These are phyloP conservation scores for Bothriochloa decipiens DNA, from an alignment of 176 grass and related monocot species.

Conservation along the genomic window DNA sequence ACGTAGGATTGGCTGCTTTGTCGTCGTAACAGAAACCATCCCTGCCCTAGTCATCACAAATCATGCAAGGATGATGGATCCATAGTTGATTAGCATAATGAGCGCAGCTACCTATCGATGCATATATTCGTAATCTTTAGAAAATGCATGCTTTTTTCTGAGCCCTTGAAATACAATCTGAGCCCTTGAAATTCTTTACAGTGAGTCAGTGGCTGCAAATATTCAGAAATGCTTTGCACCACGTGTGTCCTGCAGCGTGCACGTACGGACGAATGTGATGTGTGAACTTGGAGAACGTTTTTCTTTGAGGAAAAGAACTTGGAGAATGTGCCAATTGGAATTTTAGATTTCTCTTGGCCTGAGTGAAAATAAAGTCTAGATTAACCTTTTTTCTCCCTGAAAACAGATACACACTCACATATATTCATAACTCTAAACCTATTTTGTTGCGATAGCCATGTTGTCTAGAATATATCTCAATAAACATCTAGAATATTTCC, in stretches of 20 bases:
- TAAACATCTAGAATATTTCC: too few relatives aligned
- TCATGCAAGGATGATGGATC: neutral
- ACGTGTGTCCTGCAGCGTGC: neutral
- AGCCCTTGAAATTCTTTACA: neutral
- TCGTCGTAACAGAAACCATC: constrained; percentile 40
- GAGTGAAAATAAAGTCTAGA: neutral
- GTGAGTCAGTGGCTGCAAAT: neutral
- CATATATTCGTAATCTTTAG: neutral
- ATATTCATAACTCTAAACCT: too few relatives aligned
- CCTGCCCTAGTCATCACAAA: constrained; percentile 30
- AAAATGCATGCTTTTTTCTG: neutral
- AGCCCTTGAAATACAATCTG: too few relatives aligned
- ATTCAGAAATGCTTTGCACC: neutral
- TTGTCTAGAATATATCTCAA: too few relatives aligned
- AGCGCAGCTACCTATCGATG: too few relatives aligned
- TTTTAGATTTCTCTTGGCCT: too few relatives aligned
- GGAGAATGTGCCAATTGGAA: too few relatives aligned
- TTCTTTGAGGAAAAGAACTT: too few relatives aligned
- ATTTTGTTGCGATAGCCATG: too few relatives aligned
- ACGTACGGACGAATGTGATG: neutral
- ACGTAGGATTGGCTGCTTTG: constrained; percentile 29
- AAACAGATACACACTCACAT: too few relatives aligned
- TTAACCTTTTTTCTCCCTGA: too few relatives aligned
- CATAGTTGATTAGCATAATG: too few relatives aligned
- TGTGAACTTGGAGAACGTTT: neutral